Percentiles rank a stretch among this genome's conserved stretches.
Conservation (phyloP, 306 rosid species). For the Quercus cerris region DNA sequence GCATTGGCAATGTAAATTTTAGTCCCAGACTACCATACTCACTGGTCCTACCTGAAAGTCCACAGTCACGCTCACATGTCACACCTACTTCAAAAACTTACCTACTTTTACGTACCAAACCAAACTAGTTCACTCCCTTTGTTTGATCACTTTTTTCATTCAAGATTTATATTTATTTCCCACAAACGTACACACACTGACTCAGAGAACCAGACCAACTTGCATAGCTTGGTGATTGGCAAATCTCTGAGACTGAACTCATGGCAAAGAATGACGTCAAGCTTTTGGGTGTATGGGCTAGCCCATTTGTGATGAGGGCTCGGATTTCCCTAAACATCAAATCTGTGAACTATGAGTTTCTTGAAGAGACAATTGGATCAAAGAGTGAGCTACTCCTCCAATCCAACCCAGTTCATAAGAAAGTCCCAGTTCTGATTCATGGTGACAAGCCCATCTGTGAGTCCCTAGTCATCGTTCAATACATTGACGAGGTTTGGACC, state of each 20-base stretch:
- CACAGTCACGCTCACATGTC: too few species aligned
- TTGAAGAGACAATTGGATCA: conserved; percentile 27
- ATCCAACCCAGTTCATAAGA: conserved; percentile 58
- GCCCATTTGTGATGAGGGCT: conserved; percentile 42
- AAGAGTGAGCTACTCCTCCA: conserved; percentile 56
- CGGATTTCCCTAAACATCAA: conserved; percentile 46
- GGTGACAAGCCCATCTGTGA: conserved; percentile 45
- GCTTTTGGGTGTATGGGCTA: conserved; percentile 58
- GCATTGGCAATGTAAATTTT: too few species aligned
- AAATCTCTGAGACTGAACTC: background rate
- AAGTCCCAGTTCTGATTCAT: conserved; percentile 55
- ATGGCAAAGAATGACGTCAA: conserved; percentile 40
- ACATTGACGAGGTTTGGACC: conserved; percentile 46
- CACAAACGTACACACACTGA: background rate
- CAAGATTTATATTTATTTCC: background rate
- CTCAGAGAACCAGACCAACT: background rate
- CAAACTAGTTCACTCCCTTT: too few species aligned
- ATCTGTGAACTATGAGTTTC: conserved; percentile 35
- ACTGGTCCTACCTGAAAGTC: too few species aligned
- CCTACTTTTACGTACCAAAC: too few species aligned
- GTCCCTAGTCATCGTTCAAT: conserved; percentile 51
- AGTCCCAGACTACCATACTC: too few species aligned
- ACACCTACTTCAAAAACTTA: too few species aligned
- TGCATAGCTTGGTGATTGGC: background rate
- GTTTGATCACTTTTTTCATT: too few species aligned